Percentiles rank a stretch among this genome's conserved stretches.
Conservation (phyloP, 768 basidiomycete species). For the Mycena maculata region DNA sequence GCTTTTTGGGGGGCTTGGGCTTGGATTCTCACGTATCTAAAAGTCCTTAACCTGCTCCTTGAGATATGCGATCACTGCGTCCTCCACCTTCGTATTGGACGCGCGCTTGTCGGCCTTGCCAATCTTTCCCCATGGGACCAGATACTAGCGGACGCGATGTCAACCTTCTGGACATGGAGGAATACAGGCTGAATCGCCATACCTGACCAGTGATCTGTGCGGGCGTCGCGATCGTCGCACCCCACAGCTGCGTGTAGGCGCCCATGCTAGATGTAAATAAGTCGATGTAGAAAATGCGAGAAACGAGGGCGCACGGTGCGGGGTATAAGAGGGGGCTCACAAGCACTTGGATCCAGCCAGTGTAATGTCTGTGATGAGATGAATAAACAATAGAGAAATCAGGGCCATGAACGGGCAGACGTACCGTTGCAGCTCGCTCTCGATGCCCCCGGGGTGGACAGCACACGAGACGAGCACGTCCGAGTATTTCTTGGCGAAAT, state of each 20-base stretch:
- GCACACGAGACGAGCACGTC: slow-evolving; percentile 42
- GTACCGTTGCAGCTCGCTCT: slow-evolving; percentile 24
- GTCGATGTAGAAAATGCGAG: no score
- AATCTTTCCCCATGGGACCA: slow-evolving; percentile 16
- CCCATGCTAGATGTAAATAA: no score
- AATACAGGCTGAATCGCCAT: neutral
- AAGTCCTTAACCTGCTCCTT: neutral
- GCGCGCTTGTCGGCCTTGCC: neutral
- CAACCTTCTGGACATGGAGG: no score
- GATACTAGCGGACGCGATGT: neutral
- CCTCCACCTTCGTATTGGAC: neutral
- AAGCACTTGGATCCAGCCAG: no score
- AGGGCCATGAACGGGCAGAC: no score
- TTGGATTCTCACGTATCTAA: no score
- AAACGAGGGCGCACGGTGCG: no score
- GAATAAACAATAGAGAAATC: no score
- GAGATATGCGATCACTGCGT: neutral
- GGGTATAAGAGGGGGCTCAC: no score
- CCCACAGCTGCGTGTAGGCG: slow-evolving; percentile 25
- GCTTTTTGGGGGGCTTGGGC: no score
- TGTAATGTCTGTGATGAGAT: no score
- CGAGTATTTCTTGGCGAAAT: slow-evolving; percentile 41
- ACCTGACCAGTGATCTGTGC: slow-evolving; percentile 17
- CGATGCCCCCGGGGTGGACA: slow-evolving; percentile 41
- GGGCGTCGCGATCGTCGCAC: slow-evolving; percentile 14